Base-by-base conservation (phyloP, 2,329 filamentous ascomycete genomes). In the Botryotinia globosa region DNA sequence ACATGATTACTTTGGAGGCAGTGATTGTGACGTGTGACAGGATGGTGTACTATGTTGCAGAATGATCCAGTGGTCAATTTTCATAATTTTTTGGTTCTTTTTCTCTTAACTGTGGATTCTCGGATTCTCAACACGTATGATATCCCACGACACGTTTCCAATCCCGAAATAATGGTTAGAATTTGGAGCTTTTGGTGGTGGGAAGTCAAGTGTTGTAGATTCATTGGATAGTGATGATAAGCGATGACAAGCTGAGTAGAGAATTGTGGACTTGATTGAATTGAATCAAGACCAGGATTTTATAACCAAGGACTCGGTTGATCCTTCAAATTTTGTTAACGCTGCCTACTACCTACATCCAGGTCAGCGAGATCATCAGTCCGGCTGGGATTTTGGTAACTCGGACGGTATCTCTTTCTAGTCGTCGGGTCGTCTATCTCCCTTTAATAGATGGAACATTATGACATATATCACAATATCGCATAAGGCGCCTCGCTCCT, bases 401-500 rank as follows among this genome's bases (percentile, higher is more conserved):
- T 66, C 44, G 44, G 29, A 18, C 29, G 29, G 25, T n/a, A 37
- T 51, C 51, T 42, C 25, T 42, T 56, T 56, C 42, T 65, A 18
- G 25, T 22, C 62, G 16, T 45, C 39, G 42, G 64, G 18, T 54
- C 61, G 39, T 67, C 64, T 67, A 54, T 14, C 25, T 29, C 45
- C 34, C 34, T 14, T 25, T 29, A 7, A 54, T 37, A 37, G 6
- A 64, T 29, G 39, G 12, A n/a, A 63, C 37, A 20, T 44, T 22
- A 63, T 18, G 37, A 45, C 6, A 63, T 63, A 56, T 37, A 39
- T 39, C 12, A 37, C 63, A 32, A 45, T 44, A 45, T 42, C 64
- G 64, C 45, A 66, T 54, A 66, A 34, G 34, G 64, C 64, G 48
- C 34, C 20, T 67, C 48, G 48, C 48, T 67, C 48, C 25, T 42